phyloP scores from a whole-genome alignment of 1,139 yeast species.

The Yamadazyma songkhlaensis region DNA sequence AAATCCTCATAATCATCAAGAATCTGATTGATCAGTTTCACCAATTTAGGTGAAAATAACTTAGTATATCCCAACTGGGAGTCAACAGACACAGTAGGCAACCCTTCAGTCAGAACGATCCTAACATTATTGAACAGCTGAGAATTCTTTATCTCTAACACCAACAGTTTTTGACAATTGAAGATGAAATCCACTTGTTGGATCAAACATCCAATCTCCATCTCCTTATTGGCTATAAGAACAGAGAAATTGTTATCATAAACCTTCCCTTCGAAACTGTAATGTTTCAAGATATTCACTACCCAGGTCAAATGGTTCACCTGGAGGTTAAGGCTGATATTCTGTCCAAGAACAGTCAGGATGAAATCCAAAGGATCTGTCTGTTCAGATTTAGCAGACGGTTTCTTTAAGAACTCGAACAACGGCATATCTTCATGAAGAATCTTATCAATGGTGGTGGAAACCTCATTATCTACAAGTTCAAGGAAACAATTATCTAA shows the following conservation, averaged over 20 bases:
- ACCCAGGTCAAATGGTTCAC: slow-evolving; percentile 22
- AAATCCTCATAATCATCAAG: slow-evolving; percentile 15
- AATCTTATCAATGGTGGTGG: not conserved
- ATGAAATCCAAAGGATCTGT: not conserved
- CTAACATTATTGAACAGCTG: slow-evolving; percentile 23
- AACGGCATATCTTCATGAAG: slow-evolving; percentile 3
- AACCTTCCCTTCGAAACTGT: slow-evolving; percentile 12
- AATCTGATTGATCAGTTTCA: slow-evolving; percentile 19
- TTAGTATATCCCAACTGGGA: slow-evolving; percentile 35
- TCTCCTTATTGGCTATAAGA: slow-evolving; percentile 14
- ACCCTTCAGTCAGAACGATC: slow-evolving; percentile 13
- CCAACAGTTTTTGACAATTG: slow-evolving; percentile 11
- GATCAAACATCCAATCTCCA: slow-evolving; percentile 18
- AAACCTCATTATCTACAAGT: slow-evolving; percentile 2
- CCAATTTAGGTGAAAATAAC: slow-evolving; percentile 27
- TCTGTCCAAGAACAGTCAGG: not conserved
- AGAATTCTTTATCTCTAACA: slow-evolving; percentile 31
- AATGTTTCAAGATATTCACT: slow-evolving; percentile 19
- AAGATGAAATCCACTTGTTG: slow-evolving; percentile 19
- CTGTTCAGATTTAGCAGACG: not conserved
- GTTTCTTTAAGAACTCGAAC: not conserved
- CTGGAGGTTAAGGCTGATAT: slow-evolving; percentile 17
- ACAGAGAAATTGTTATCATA: slow-evolving; percentile 19
- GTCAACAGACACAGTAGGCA: slow-evolving; percentile 17
- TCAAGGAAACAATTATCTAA: slow-evolving; percentile 6